Base-by-base conservation (phyloP, 441 rosid genomes). In the Eutrema salsugineum region DNA sequence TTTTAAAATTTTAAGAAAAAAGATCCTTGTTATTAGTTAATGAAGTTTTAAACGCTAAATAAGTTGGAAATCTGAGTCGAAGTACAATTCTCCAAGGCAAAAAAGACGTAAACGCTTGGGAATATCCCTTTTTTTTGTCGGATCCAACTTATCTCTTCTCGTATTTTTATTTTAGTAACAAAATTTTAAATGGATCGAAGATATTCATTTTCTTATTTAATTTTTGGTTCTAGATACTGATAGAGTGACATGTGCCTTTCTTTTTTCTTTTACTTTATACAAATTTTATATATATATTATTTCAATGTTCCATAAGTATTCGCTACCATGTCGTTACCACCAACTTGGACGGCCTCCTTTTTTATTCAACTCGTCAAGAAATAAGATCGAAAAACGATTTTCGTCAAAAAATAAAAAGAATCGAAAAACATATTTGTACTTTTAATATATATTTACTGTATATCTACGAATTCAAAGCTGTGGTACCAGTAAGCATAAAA, bases 251-350 rank as follows among this genome's bases (percentile, higher is more conserved):
- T 57, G 67, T 73, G 38, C 17, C 22, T 20, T 15, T 24, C n/a
- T 8, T 28, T 60, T n/a, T n/a, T 14, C 8, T 56, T 60, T 71
- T 10, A 28, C 11, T 28, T 38, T 54, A 20, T n/a, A n/a, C n/a
- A 30, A 12, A 39, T 2, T 3, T 40, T 70, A n/a, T 8, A 12
- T 43, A 33, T 30, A 24, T 6, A 11, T 27, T 24, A 33, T 53
- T 71, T 17, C 17, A 49, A 46, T 30, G 19, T 6, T 42, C 27
- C 62, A 44, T 32, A 49, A 59, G 68, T 59, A 66, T 60, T 60
- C 72, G 78, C 39, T 61, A 68, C 51, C 51, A 68, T 68, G 73
- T 73, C 78, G n/a, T 73, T 60, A 75, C 58, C 78, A 75, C 50
- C 74, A 75, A 75, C 78, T 53, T 75, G 73, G 78, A 53, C 44